Base-by-base conservation (phyloP, 805 yeast genomes). In the Yarrowia hollandica region DNA sequence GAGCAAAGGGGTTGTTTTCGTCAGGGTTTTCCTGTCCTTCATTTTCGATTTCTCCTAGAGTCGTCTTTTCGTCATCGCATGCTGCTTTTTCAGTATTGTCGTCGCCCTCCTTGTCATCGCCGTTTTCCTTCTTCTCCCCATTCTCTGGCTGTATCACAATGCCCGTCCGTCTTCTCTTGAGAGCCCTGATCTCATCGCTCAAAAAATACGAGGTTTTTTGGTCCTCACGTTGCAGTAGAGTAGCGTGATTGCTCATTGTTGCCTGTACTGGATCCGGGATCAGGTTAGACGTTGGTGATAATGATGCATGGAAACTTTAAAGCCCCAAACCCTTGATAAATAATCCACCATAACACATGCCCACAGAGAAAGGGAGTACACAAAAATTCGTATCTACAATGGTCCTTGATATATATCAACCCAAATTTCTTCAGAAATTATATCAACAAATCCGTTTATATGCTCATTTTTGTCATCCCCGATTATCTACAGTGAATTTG, bases 1-100 rank as follows among this genome's bases (percentile, higher is more conserved):
- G 67, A 7, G 76, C 71, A 67, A 80, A 77, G 11, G 82, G 82
- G 6, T 71, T 62, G 3, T 63, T 22, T 19, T 31, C 55, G 28
- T 31, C 55, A 4, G 28, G 28, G 15, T 48, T 31, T 5, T 48
- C 55, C 12, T 31, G 39, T 22, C 55, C 55, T 16, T 48, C 55
- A n/a, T 44, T 44, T 30, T 44, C 52, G 5, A 44, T 44, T 14
- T 48, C 55, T 15, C 38, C 39, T 8, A 48, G 15, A 3, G 55
- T 26, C 39, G 55, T 31, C 15, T 48, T 30, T 11, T 31, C 39
- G n/a, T 30, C 35, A 12, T 44, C 25, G 6, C 15, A 18, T 8
- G 10, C n/a, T 1, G 35, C 14, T 12, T 7, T 14, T 26, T 26
- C 48, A 30, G 52, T 14, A 4, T 44, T 30, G 31, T 48, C 39